Evolutionary conservation across 176 grass and related monocot species (phyloP).

Genomic region (Triticum timopheevii): DNA sequence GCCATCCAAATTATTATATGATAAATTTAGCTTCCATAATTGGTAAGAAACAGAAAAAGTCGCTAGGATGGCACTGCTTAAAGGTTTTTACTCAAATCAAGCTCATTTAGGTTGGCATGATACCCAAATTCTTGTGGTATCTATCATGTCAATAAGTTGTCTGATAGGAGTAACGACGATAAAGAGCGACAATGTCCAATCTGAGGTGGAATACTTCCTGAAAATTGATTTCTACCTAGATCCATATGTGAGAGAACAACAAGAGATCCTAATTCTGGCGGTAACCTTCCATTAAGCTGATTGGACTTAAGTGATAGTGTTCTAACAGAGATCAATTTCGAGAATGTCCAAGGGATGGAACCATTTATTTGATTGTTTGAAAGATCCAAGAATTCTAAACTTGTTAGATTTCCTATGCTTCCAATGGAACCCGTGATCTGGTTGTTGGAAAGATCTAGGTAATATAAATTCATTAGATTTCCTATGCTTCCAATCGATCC

Average conservation of each 20-base stretch:
- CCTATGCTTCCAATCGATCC: background rate
- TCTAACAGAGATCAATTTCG: background rate
- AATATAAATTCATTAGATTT: too few species aligned
- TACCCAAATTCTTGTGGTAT: slow-evolving; percentile 24
- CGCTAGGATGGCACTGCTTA: slow-evolving; percentile 9
- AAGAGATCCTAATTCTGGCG: slow-evolving; percentile 5
- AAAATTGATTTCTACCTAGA: background rate
- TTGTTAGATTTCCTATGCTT: too few species aligned
- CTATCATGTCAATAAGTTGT: background rate
- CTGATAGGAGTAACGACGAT: rapidly evolving
- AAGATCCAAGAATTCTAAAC: too few species aligned
- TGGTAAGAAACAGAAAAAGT: background rate
- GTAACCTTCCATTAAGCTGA: background rate
- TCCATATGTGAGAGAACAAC: background rate
- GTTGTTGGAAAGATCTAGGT: too few species aligned
- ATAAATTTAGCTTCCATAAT: background rate
- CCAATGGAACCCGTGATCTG: too few species aligned
- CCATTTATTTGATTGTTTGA: background rate
- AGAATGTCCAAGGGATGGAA: background rate
- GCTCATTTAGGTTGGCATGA: rapidly evolving
- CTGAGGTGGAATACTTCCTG: background rate
- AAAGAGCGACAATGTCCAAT: background rate
- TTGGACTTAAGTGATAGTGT: background rate
- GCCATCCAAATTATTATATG: background rate
- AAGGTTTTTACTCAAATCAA: slow-evolving; percentile 28